Evolutionary conservation across 208 protist species (phyloP).

Genomic region (Crithidia expoeki): DNA sequence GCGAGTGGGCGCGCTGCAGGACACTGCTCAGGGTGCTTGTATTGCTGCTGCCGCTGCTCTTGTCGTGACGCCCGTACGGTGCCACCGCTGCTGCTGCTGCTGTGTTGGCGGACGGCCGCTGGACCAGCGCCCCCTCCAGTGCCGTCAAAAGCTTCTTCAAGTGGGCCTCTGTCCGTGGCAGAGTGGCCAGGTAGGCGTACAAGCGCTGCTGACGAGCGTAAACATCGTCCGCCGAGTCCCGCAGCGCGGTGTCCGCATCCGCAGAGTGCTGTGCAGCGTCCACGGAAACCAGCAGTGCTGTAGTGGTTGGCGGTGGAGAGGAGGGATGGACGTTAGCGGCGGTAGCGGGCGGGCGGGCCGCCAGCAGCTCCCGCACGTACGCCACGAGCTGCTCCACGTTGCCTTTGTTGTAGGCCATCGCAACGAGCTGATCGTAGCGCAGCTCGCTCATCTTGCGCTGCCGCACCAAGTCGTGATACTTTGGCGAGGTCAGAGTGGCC

Average conservation of each 20-base stretch:
- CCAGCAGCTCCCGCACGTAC: conserved; percentile 43
- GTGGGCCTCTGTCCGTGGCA: conserved; percentile 53
- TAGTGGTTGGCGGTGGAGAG: background rate
- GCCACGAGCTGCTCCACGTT: conserved; percentile 42
- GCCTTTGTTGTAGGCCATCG: conserved; percentile 66
- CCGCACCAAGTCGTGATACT: conserved; percentile 27
- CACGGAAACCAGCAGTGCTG: background rate
- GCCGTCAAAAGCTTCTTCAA: conserved; percentile 34
- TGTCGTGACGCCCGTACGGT: background rate
- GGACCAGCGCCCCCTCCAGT: conserved; percentile 20
- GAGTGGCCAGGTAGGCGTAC: conserved; percentile 35
- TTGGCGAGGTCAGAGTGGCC: background rate
- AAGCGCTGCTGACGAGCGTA: conserved; percentile 29
- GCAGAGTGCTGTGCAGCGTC: background rate
- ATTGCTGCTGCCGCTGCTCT: background rate
- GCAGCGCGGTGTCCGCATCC: background rate
- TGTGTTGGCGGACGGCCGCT: background rate
- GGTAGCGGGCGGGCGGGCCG: conserved; percentile 12
- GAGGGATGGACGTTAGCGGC: background rate
- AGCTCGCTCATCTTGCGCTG: conserved; percentile 28
- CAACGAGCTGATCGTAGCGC: conserved; percentile 50
- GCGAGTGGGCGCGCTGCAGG: no score
- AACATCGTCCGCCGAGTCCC: conserved; percentile 4
- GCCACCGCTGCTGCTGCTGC: background rate
- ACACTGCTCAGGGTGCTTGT: background rate